These are phyloP conservation scores for Leccinellum luteum DNA, from an alignment of 768 basidiomycete genomes.

Conservation along the genomic window DNA sequence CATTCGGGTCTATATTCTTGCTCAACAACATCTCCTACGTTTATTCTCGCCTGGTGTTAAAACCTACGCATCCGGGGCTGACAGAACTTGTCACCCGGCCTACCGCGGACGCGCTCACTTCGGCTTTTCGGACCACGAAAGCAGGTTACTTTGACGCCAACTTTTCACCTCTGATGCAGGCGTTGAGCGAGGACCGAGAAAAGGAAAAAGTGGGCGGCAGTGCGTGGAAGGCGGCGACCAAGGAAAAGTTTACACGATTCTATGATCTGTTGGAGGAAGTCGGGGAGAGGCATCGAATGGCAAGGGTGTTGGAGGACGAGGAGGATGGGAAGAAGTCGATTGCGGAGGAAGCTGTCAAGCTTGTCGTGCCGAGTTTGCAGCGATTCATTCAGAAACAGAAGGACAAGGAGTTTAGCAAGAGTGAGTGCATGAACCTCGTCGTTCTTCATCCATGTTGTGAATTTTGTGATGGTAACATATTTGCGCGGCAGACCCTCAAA, in stretches of 20 bases:
- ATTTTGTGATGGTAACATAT: not conserved
- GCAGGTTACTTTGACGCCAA: conserved; percentile 83
- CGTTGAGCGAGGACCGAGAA: conserved; percentile 46
- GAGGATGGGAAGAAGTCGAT: conserved; percentile 54
- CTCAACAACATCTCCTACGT: conserved; percentile 79
- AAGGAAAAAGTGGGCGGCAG: conserved; percentile 46
- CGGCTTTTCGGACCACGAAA: conserved; percentile 76
- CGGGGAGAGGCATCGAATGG: conserved; percentile 68
- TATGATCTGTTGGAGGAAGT: conserved; percentile 80
- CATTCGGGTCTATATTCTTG: conserved; percentile 72
- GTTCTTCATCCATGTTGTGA: not conserved
- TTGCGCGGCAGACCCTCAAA: conserved; percentile 43
- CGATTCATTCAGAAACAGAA: conserved; percentile 71
- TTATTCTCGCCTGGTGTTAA: conserved; percentile 53
- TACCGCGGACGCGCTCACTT: conserved; percentile 60
- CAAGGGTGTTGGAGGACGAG: conserved; percentile 71
- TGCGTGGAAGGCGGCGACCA: conserved; percentile 54
- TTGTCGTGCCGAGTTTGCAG: conserved; percentile 73
- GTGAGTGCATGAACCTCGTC: conserved; percentile 39
- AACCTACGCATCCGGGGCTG: conserved; percentile 47
- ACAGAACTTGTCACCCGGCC: conserved; percentile 56
- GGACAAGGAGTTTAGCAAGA: conserved; percentile 84
- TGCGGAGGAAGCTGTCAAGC: conserved; percentile 70
- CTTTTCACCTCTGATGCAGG: conserved; percentile 73
- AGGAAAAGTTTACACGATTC: conserved; percentile 82